Evolutionary conservation across 2,329 filamentous ascomycete species (phyloP).

Genomic region (Grosmannia huntii): DNA sequence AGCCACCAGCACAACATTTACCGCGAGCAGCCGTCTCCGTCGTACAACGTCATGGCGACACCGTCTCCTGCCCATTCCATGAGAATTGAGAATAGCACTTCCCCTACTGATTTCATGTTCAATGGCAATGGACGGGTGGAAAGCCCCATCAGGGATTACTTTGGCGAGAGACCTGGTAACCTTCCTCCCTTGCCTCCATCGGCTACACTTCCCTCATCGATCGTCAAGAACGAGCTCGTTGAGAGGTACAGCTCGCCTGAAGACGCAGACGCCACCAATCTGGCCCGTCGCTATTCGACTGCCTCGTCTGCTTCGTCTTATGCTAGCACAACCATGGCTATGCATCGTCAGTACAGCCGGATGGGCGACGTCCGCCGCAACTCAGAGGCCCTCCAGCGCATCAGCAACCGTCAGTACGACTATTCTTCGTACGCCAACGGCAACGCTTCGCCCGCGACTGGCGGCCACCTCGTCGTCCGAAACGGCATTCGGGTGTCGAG

Average conservation of each 20-base stretch:
- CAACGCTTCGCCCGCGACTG: not conserved
- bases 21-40: not conserved
- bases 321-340: not conserved
- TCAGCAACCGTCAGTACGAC: constrained; percentile 1
- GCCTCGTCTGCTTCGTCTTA: not conserved
- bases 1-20: constrained; percentile 17
- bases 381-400: constrained; percentile 2
- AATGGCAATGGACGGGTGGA: constrained; percentile 2
- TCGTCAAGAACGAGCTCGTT: constrained; percentile 4
- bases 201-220: constrained; percentile 9
- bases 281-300: constrained; percentile 1
- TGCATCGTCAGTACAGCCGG: not conserved
- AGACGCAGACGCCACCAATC: not conserved
- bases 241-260: not conserved
- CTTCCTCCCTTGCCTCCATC: constrained; percentile 10
- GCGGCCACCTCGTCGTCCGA: constrained; percentile 8
- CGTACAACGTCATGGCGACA: constrained; percentile 1
- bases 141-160: constrained; percentile 16
- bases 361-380: constrained; percentile 2
- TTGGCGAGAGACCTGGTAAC: constrained; percentile 7
- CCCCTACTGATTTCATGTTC: constrained; percentile 11
- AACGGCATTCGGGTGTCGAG: constrained; percentile 14
- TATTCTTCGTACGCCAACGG: not conserved
- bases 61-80: constrained; percentile 2
- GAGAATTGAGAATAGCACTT: constrained; percentile 7